These are phyloP conservation scores for Hygrocybe punicea DNA, from an alignment of 768 basidiomycete species.

Conservation along the genomic window DNA sequence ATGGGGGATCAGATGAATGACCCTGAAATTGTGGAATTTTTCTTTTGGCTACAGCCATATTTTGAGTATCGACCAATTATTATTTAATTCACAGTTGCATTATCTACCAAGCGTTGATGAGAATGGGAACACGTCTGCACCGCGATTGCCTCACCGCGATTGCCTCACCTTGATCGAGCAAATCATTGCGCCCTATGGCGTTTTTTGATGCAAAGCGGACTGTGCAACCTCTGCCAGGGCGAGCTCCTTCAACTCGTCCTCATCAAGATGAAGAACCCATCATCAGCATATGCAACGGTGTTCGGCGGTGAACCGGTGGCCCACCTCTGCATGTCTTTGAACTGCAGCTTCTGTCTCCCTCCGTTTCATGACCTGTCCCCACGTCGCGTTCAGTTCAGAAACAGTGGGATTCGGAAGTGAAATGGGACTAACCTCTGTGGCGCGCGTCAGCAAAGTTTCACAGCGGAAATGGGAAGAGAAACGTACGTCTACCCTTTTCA, in stretches of 20 bases:
- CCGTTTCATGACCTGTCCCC: neutral
- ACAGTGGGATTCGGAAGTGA: neutral
- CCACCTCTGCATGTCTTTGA: neutral
- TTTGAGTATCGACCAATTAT: too few species aligned
- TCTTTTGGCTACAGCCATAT: too few species aligned
- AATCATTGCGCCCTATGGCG: neutral
- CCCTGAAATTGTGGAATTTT: too few species aligned
- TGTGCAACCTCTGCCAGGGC: neutral
- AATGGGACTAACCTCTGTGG: neutral
- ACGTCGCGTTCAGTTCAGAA: neutral
- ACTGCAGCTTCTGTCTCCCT: neutral
- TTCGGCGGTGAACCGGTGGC: neutral
- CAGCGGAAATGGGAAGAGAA: slow-evolving; percentile 4
- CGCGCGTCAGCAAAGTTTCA: neutral
- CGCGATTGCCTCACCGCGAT: too few species aligned
- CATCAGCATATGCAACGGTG: neutral
- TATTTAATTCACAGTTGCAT: too few species aligned
- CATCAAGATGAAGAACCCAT: too few species aligned
- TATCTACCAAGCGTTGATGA: too few species aligned
- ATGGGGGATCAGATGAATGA: too few species aligned
- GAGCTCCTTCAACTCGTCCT: neutral
- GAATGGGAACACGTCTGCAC: too few species aligned
- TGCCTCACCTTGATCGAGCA: too few species aligned
- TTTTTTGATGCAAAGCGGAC: neutral
- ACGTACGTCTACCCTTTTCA: slow-evolving; percentile 53